These are phyloP conservation scores for Solidago caesia DNA, from an alignment of 129 eudicot genomes.

Conservation along the genomic window DNA sequence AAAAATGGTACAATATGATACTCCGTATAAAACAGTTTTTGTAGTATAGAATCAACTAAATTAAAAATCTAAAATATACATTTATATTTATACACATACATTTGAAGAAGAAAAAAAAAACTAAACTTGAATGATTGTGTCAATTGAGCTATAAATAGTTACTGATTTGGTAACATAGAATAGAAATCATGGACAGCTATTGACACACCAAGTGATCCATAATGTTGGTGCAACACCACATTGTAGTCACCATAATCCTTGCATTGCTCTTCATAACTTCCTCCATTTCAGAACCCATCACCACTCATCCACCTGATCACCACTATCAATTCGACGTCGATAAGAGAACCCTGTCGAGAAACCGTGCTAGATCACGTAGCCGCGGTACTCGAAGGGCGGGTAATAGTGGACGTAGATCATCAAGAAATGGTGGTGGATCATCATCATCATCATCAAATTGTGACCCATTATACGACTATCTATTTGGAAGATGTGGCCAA, in stretches of 20 bases:
- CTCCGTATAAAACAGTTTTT: too few relatives aligned
- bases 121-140: not conserved
- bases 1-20: too few relatives aligned
- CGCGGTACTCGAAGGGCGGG: conserved; percentile 22
- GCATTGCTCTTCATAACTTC: conserved; percentile 40
- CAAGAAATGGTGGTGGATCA: conserved; percentile 16
- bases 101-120: not conserved
- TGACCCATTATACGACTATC: conserved; percentile 53
- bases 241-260: conserved; percentile 18
- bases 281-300: conserved; percentile 29
- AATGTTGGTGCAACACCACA: conserved; percentile 23
- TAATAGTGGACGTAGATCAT: not conserved
- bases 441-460: conserved; percentile 39
- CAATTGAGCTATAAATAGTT: conserved; percentile 17
- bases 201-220: not conserved
- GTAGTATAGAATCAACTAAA: too few relatives aligned
- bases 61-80: too few relatives aligned
- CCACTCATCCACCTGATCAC: not conserved
- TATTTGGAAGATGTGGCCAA: conserved; percentile 55
- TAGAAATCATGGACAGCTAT: not conserved
- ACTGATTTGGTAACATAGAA: not conserved
- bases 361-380: conserved; percentile 14
- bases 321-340: conserved; percentile 6
- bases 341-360: conserved; percentile 8
- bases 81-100: too few relatives aligned